Base-by-base conservation (phyloP, 1,284 basidiomycete species). In the Somion occarium region DNA sequence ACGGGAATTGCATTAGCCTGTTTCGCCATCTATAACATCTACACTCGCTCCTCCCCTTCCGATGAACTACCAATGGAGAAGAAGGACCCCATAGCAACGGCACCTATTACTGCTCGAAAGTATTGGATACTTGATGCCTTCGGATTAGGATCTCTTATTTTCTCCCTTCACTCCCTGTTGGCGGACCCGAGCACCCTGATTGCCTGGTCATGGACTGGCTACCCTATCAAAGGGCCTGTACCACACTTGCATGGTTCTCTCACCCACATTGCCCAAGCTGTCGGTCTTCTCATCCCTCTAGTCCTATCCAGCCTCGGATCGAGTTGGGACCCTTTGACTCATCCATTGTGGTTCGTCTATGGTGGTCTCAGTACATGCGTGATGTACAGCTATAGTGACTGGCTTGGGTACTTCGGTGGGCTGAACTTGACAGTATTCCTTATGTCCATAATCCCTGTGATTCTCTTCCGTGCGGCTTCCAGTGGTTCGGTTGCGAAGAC, bases 161-260 rank as follows among this genome's bases (percentile, higher is more conserved):
- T 91, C 70, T 78, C 82, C 12, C 61, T 95, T 0, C 91, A 96
- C 62, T 87, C 83, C 30, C 77, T 93, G 51, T 72, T 92, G 39
- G 82, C 84, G 4, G 93, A 98, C 59, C 73, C 85, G 1, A 88
- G 87, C 53, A 94, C 92, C 0, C 77, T 95, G 50, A 81, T 96
- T 54, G 84, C 91, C 1, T 96, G 91, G 90, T 85, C 88, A 0
- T 97, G 93, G 92, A 88, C 88, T 0, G 94, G 94, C 1, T 96
- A 87, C 59, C 91, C 94, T 0, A 62, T 79, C 53, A 78, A 71
- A 39, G 91, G 91, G 1, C 93, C 92, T 1, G 68, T 85, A 7
- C 85, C 92, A 2, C 82, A 91, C 61, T 69, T 87, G 2, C 85
- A 91, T 61, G 87, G 85, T 19, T 76, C 78, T 0, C 62, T 91